Evolutionary conservation across 176 grass and related monocot species (phyloP), one percentile per base, ranked within the genome.

Genomic region (Lolium rigidum): DNA sequence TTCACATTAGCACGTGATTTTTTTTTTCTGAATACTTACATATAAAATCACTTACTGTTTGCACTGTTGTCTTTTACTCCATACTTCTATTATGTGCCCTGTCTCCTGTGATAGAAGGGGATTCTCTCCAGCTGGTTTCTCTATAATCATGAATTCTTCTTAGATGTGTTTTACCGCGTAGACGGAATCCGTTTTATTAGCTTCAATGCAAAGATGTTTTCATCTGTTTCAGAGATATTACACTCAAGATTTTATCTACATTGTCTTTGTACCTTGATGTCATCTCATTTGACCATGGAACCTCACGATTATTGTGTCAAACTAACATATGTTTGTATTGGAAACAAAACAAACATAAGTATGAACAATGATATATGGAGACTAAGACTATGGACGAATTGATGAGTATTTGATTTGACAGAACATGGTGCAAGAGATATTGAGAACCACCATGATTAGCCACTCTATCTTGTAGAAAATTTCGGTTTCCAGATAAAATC

Each of bases 281-380:
- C 80, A 59, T 84, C 72, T 84, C 25, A 80, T 80, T 84, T 84
- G 49, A 80, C 81, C n/a, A 10, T 84, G 76, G 26, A 84, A 76
- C 61, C 68, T 82, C 3, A 37, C 57, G 39, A 47, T 52, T 70
- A 70, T 46, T 35, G 51, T 18, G 20, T 54, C 9, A 70, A 77
- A 76, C 17, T 87, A 69, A 62, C 76, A 61, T 84, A 87, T 38
- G 50, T 15, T 41, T 39, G 80, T 46, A n/a, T 17, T 83, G 26
- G 74, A 70, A 46, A 78, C 51, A 51, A 58, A 50, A 77, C 21
- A 21, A 71, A 63, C 56, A 22, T 60, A 43, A 76, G 41, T 87
- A 44, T 64, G 28, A 61, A 26, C 24, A 58, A 38, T 76, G 39
- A 48, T 63, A 54, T 77, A 85, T 54, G 49, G 25, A 55, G 25